Evolutionary conservation across 768 basidiomycete species (phyloP).

Genomic region (Russula ochroleuca): DNA sequence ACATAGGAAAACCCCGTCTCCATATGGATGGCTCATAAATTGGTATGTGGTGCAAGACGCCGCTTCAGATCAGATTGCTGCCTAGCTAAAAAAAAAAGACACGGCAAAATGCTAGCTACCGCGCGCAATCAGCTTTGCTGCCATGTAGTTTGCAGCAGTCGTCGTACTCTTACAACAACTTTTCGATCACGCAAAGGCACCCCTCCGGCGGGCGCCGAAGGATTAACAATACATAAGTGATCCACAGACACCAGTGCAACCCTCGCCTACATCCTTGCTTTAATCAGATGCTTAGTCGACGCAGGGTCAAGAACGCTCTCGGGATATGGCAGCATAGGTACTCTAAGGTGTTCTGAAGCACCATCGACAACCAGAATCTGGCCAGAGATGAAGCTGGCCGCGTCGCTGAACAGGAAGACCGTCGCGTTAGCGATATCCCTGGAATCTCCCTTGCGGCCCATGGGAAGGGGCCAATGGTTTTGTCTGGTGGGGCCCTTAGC

Average conservation of each 20-base stretch:
- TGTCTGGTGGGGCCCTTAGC: conserved; percentile 20
- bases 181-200: background rate
- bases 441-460: conserved; percentile 27
- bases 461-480: background rate
- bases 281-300: conserved; percentile 25
- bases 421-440: conserved; percentile 40
- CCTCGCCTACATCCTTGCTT: conserved; percentile 24
- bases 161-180: background rate
- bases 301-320: conserved; percentile 30
- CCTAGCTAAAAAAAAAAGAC: background rate
- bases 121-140: background rate
- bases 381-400: conserved; percentile 40
- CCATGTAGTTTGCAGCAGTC: background rate
- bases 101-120: too few species aligned
- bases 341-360: conserved; percentile 28
- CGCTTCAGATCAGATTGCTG: background rate
- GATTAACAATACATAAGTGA: background rate
- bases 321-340: conserved; percentile 28
- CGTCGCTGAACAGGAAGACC: conserved; percentile 41
- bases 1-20: background rate
- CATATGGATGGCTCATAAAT: background rate
- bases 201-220: background rate
- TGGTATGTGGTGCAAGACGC: background rate
- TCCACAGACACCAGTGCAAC: background rate
- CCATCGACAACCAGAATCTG: conserved; percentile 36